Conservation (phyloP, 768 basidiomycete species). For the Rhizopogon rudus region DNA sequence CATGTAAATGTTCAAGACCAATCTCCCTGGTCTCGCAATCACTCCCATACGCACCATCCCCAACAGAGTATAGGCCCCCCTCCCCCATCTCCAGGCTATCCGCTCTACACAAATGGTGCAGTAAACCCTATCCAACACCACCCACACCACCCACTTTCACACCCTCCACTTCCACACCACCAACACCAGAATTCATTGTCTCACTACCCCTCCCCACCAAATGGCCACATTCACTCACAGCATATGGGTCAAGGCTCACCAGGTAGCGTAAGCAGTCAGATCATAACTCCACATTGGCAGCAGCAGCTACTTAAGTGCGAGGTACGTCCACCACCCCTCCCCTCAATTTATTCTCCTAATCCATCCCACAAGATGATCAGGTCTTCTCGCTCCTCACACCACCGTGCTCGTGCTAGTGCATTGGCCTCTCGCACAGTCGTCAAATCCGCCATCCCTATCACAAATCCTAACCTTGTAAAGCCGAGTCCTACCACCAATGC, state of each 20-base stretch:
- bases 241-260: conserved; percentile 60
- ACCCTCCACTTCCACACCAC: conserved; percentile 58
- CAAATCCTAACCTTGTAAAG: conserved; percentile 77
- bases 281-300: conserved; percentile 86
- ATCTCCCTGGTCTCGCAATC: conserved; percentile 56
- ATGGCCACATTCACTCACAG: conserved; percentile 54
- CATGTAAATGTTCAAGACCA: conserved; percentile 49
- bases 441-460: conserved; percentile 87
- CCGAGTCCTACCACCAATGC: conserved; percentile 22
- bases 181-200: conserved; percentile 78
- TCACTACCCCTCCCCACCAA: conserved; percentile 78
- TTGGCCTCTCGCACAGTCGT: conserved; percentile 85
- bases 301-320: conserved; percentile 91
- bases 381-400: conserved; percentile 83
- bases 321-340: conserved; percentile 42
- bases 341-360: conserved; percentile 11
- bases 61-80: conserved; percentile 53
- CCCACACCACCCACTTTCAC: conserved; percentile 41
- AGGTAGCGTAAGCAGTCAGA: conserved; percentile 47
- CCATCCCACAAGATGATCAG: conserved; percentile 62
- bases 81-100: conserved; percentile 69
- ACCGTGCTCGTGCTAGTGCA: conserved; percentile 92
- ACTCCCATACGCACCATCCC: conserved; percentile 41
- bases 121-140: conserved; percentile 60
- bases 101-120: conserved; percentile 68